These are phyloP conservation scores for Brassica incana DNA, from an alignment of 345 rosid genomes.

Conservation along the genomic window DNA sequence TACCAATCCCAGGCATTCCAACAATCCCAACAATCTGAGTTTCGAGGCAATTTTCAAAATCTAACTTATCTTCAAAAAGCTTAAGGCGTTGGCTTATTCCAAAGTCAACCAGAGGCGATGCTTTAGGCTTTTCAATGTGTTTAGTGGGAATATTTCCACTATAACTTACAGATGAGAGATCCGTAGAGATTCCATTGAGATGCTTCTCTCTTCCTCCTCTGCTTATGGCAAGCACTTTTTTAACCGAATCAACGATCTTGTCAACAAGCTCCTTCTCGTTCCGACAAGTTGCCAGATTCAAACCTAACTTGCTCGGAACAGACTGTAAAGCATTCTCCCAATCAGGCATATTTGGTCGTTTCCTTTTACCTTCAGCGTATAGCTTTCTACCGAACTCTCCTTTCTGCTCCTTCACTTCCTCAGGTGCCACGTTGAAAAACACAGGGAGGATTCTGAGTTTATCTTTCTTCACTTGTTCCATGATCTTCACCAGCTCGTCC, in stretches of 20 bases:
- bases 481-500: conserved; percentile 5
- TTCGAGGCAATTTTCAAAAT: not conserved
- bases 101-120: not conserved
- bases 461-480: not conserved
- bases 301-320: conserved; percentile 5
- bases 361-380: not conserved
- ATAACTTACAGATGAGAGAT: not conserved
- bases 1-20: conserved; percentile 18
- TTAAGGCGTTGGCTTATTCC: not conserved
- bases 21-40: not conserved
- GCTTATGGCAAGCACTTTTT: not conserved
- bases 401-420: not conserved
- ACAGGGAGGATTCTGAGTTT: not conserved
- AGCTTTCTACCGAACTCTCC: not conserved
- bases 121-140: not conserved
- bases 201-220: not conserved
- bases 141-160: not conserved
- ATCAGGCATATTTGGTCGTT: not conserved
- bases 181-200: not conserved
- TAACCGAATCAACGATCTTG: not conserved
- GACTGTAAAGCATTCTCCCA: not conserved
- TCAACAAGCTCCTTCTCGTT: not conserved
- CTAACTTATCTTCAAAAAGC: not conserved
- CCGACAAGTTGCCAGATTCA: not conserved
- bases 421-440: not conserved